A percentile compares a stretch with the other conserved stretches of the same genome.
These are phyloP conservation scores for Juglanconis juglandina DNA, from an alignment of 2,329 filamentous ascomycete genomes.

Conservation along the genomic window DNA sequence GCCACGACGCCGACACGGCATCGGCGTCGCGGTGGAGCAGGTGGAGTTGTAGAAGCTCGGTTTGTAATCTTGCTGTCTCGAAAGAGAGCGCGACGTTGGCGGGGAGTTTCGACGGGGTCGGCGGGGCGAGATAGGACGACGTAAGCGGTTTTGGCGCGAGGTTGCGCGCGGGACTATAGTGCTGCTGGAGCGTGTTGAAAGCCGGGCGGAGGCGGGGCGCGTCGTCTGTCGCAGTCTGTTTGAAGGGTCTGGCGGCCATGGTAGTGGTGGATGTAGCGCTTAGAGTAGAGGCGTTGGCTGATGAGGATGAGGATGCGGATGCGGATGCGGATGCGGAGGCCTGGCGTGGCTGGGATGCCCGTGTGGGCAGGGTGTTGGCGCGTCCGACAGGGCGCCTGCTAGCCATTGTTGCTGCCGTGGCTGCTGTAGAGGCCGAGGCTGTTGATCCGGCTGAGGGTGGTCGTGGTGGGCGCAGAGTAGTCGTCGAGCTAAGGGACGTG, in stretches of 20 bases:
- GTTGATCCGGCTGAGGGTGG: conserved; percentile 25
- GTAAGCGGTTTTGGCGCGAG: conserved; percentile 60
- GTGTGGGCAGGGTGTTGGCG: conserved; percentile 11
- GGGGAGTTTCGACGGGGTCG: conserved; percentile 59
- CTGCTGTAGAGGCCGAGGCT: conserved; percentile 15
- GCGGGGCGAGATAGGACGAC: conserved; percentile 53
- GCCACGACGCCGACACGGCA: conserved; percentile 47
- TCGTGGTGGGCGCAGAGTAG: conserved; percentile 37
- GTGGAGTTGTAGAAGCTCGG: conserved; percentile 63
- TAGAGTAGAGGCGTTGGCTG: background rate
- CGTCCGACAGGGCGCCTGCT: conserved; percentile 15
- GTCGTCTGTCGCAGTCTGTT: background rate
- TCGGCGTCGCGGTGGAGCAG: conserved; percentile 57
- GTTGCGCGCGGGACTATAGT: conserved; percentile 63
- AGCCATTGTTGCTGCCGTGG: conserved; percentile 4
- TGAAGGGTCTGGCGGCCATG: conserved; percentile 9
- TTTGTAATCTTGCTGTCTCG: conserved; percentile 57
- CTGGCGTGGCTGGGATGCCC: conserved; percentile 2
- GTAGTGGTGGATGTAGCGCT: conserved; percentile 15
- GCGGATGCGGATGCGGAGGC: background rate
- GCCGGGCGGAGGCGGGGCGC: conserved; percentile 45
- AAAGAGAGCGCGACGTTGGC: conserved; percentile 57
- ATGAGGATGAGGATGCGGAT: background rate
- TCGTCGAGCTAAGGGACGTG: conserved; percentile 35
- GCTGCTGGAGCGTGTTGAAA: conserved; percentile 63